phyloP scores from a whole-genome alignment of 2,329 filamentous ascomycete genomes.

The Monilinia vaccinii-corymbosi region DNA sequence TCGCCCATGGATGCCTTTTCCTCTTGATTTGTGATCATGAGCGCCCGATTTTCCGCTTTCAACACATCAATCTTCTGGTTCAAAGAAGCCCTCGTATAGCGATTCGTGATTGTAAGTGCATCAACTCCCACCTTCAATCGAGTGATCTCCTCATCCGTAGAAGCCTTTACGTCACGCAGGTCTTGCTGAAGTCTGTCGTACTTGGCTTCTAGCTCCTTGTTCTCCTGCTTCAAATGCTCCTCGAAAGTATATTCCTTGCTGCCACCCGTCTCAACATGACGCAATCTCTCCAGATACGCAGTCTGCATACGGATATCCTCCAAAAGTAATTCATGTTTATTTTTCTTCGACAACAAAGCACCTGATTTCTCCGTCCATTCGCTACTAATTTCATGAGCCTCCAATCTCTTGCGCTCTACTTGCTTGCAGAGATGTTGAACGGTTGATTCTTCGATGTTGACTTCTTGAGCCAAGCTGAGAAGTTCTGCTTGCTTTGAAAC shows the following conservation, averaged over 20 bases:
- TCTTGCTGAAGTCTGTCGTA: too few relatives aligned
- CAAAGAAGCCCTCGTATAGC: neutral
- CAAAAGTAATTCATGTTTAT: neutral
- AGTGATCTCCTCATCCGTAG: neutral
- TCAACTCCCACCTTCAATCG: neutral
- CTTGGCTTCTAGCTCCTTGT: neutral
- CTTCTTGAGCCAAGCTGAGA: neutral
- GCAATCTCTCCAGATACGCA: neutral
- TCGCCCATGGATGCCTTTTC: neutral
- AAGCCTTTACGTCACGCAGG: neutral
- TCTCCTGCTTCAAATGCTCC: neutral
- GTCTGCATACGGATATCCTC: neutral
- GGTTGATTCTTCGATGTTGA: neutral
- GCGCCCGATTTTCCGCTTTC: neutral
- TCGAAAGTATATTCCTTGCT: neutral
- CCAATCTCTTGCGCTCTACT: neutral
- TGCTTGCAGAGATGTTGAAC: neutral
- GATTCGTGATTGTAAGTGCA: neutral
- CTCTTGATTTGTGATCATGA: neutral
- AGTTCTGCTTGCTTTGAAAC: neutral
- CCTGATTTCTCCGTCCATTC: neutral
- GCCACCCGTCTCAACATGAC: neutral
- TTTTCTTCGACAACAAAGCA: neutral
- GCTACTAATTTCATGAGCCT: neutral
- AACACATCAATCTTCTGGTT: neutral